Base-by-base conservation (phyloP, 768 basidiomycete species). In the Tephrocybe sp. region DNA sequence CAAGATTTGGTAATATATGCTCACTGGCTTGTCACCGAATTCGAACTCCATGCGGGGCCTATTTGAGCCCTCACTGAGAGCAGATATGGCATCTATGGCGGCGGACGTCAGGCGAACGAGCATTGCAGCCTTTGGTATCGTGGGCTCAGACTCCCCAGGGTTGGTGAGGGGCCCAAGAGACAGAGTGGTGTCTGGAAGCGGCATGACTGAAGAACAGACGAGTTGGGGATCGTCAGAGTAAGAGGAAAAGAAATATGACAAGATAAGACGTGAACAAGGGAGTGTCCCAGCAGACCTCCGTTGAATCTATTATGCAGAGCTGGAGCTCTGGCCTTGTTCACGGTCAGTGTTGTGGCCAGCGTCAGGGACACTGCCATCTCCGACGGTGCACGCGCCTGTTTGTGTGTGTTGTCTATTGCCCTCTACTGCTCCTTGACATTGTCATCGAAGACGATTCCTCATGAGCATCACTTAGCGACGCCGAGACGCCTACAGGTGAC, bases 51-150 rank as follows among this genome's bases (percentile, higher is more conserved):
- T 65, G 44, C 62, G 67, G 0, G 69, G 64, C 4, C 75, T 39
- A 21, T 44, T 73, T n/a, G n/a, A n/a, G 83, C 85, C 49, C 13
- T 72, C 64, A 30, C 72, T 72, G 42, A 72, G 72, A 0, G 74
- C 69, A 35, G 83, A 78, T 35, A 90, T 77, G 1, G 84, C 84
- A 47, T 87, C 82, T 52, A 90, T 72, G 0, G 85, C 82, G 64
- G 88, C 85, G 27, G 79, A 74, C 4, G 89, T 82, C 78, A 91
- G 75, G 49, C 87, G 83, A 32, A 91, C 78, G 42, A 91, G 71
- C 80, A 89, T 83, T 40, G 88, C 89, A 21, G 77, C 76, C 71
- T 87, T 89, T 11, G 82, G 82, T 51, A 77, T 80, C 3, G 84
- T 74, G 27, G 80, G 79, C 27, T 76, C 61, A 0, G 78, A 70